Conservation (phyloP, 106 monocot species). For the Vanilla planifolia region DNA sequence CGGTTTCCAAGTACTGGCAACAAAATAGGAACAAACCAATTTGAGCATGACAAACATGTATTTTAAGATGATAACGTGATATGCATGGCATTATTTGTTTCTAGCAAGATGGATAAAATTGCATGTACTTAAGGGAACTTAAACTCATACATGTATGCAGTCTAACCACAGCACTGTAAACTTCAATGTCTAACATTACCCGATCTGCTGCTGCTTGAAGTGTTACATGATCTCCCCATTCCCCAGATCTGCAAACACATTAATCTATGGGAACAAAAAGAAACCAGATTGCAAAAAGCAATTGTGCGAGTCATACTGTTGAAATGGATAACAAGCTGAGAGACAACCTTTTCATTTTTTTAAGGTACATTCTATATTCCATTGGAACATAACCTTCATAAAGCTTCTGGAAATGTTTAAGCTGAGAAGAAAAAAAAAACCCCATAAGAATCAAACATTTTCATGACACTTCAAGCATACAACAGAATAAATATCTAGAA, state of each 20-base stretch:
- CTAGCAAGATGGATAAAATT: background rate
- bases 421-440: slow-evolving; percentile 36
- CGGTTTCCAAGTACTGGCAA: no score
- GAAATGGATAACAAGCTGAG: slow-evolving; percentile 8
- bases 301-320: background rate
- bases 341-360: slow-evolving; percentile 79
- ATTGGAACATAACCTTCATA: slow-evolving; percentile 94
- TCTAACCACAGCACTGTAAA: background rate
- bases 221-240: slow-evolving; percentile 95
- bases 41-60: no score
- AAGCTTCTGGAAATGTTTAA: slow-evolving; percentile 59
- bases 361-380: slow-evolving; percentile 76
- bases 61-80: no score
- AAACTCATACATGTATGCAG: background rate
- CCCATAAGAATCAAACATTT: background rate
- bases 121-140: background rate
- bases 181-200: slow-evolving; percentile 27
- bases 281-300: background rate
- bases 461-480: background rate
- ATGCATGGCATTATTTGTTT: no score
- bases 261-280: background rate
- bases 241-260: slow-evolving; percentile 47
- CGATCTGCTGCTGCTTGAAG: slow-evolving; percentile 88
- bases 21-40: no score
- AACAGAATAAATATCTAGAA: background rate